These are phyloP conservation scores for Geranium incanum DNA, from an alignment of 441 rosid species.

Conservation along the genomic window DNA sequence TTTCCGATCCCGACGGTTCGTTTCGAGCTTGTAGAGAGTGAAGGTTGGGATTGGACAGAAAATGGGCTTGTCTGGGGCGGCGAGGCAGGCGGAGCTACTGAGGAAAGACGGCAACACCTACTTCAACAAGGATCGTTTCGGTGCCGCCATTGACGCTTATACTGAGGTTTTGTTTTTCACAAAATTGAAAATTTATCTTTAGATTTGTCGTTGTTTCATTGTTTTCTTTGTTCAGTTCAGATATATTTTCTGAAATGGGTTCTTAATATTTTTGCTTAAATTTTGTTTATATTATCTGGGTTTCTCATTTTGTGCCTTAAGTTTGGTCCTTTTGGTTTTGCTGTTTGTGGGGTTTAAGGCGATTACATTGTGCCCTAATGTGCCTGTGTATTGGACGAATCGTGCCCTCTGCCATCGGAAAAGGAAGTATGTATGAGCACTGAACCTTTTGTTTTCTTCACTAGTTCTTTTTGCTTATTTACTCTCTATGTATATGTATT, in stretches of 20 bases:
- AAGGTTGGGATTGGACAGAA: background rate
- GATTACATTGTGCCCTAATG: conserved; percentile 72
- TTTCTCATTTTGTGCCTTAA: background rate
- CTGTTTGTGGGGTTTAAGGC: conserved; percentile 38
- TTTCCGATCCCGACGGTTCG: background rate
- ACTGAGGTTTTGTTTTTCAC: conserved; percentile 52
- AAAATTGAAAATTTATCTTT: too few species aligned
- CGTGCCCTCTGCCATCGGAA: conserved; percentile 81
- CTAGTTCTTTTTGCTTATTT: background rate
- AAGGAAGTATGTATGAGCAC: conserved; percentile 61
- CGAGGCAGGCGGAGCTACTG: conserved; percentile 66
- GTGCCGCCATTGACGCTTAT: conserved; percentile 94
- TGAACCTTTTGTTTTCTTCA: background rate
- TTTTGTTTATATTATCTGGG: background rate
- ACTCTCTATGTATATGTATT: background rate
- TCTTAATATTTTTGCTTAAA: background rate
- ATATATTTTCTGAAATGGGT: too few species aligned
- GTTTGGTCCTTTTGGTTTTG: background rate
- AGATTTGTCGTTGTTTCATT: background rate
- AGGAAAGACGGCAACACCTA: conserved; percentile 55
- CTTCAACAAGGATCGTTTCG: conserved; percentile 59
- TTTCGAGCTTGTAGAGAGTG: background rate
- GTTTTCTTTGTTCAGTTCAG: background rate
- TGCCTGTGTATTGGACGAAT: conserved; percentile 82
- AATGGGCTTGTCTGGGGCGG: conserved; percentile 41